These are phyloP conservation scores for Pholiota microspora DNA, from an alignment of 768 basidiomycete genomes.

Conservation along the genomic window DNA sequence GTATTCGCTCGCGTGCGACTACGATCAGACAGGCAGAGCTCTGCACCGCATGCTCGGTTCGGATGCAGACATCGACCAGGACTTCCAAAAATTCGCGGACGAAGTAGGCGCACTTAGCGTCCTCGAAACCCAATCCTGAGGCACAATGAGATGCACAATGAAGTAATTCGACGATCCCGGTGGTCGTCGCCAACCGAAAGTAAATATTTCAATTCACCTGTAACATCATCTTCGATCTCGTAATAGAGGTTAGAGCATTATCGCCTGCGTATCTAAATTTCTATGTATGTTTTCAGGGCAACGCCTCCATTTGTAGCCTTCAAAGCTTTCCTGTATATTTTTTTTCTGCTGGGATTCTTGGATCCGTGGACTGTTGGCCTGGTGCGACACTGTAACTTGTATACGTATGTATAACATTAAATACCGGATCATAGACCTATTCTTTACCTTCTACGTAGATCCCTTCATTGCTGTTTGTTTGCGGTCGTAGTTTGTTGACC, in stretches of 20 bases:
- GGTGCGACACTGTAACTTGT: not conserved
- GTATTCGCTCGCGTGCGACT: slow-evolving; percentile 41
- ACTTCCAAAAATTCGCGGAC: slow-evolving; percentile 27
- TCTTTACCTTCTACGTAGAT: not conserved
- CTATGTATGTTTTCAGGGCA: not conserved
- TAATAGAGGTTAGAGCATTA: not conserved
- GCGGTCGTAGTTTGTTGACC: not conserved
- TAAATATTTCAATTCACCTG: not conserved
- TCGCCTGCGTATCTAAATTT: slow-evolving; percentile 2
- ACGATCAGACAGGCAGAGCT: slow-evolving; percentile 38
- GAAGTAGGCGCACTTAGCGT: slow-evolving; percentile 18
- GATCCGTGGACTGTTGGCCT: not conserved
- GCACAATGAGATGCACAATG: not conserved
- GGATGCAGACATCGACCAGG: slow-evolving; percentile 28
- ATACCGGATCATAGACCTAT: not conserved
- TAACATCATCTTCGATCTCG: not conserved
- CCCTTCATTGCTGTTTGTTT: not conserved
- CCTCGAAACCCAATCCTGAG: slow-evolving; percentile 1
- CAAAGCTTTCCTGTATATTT: not conserved
- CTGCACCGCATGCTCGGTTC: slow-evolving; percentile 31
- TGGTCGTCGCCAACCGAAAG: slow-evolving; percentile 4
- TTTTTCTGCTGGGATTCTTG: not conserved
- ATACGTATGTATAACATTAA: not conserved
- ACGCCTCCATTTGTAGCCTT: not conserved
- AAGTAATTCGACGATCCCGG: slow-evolving; percentile 6